Base-by-base conservation (phyloP, 768 basidiomycete species). In the Pleurotus cornucopiae region DNA sequence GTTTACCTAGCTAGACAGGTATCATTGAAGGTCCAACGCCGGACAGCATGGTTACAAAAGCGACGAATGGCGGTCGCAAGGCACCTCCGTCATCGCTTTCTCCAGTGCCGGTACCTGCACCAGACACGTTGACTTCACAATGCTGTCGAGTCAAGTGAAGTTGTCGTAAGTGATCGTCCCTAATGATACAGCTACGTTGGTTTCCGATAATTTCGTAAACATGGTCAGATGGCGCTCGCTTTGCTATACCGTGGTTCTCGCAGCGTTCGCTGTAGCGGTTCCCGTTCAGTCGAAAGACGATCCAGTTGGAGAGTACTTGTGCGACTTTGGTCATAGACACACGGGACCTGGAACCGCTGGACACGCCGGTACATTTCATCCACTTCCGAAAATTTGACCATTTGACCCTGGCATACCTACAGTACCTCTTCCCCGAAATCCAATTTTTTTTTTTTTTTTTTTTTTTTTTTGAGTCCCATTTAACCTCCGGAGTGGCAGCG, bases 401-500 rank as follows among this genome's bases (percentile, higher is more conserved):
- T n/a, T 52, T 52, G 46, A 34, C 20, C 40, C 48, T 34, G 53
- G 46, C 2, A 58, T 46, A 49, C 45, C 74, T 55, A 52, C 41
- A 49, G 49, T 49, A 5, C 25, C 49, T 39, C 34, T 40, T 6
- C 34, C 38, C 20, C 16, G 20, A 5, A 40, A 18, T n/a, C n/a
- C n/a, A n/a, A n/a, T n/a, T n/a, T n/a, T n/a, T n/a, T n/a, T n/a
- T n/a, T n/a, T n/a, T n/a, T n/a, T n/a, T n/a, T 30, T 11, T 46
- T 46, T 18, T 25, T 46, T 18, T 46, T 46, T 46, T 46, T n/a
- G 1, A 46, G 1, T 46, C 46, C 16, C 11, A n/a, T 16, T 46
- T 46, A 25, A 46, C 46, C 46, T 46, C 46, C 46, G 4, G 1
- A 18, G 25, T 21, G 46, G 46, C 46, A 20, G 14, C 25, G 46